Percentiles rank a stretch among this genome's conserved stretches.
These are phyloP conservation scores for Vitis labrusca DNA, from an alignment of 164 flowering plant species.

Conservation along the genomic window DNA sequence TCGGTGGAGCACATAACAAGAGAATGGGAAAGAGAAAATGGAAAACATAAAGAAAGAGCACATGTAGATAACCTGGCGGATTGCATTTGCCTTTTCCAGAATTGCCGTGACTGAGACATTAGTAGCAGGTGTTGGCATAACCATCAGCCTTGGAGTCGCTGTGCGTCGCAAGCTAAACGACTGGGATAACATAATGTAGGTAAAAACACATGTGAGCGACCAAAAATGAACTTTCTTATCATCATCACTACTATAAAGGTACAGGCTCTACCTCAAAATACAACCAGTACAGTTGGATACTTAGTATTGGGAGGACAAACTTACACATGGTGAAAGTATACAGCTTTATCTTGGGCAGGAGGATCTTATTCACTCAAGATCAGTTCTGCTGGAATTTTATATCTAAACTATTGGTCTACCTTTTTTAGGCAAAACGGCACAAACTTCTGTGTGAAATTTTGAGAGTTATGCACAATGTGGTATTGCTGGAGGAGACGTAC, in stretches of 20 bases:
- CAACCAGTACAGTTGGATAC: background rate
- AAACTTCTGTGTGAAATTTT: no score
- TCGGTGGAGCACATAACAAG: background rate
- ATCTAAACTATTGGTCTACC: background rate
- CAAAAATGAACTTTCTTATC: background rate
- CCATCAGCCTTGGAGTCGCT: conserved; percentile 33
- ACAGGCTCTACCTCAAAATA: background rate
- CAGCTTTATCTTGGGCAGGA: no score
- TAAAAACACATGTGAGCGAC: background rate
- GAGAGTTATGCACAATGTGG: no score
- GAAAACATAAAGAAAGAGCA: conserved; percentile 1
- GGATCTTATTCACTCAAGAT: background rate
- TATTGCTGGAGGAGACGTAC: no score
- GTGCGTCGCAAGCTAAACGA: conserved; percentile 80
- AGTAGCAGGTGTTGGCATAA: conserved; percentile 34
- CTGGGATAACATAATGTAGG: conserved; percentile 34
- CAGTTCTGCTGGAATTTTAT: background rate
- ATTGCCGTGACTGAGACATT: conserved; percentile 68
- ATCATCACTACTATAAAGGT: background rate
- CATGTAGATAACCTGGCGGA: conserved; percentile 72
- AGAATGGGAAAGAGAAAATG: background rate
- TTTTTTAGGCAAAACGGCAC: background rate
- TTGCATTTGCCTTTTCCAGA: conserved; percentile 86
- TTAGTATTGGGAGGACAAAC: conserved; percentile 1
- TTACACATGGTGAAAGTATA: background rate